Conservation (phyloP, 2,329 filamentous ascomycete species). For the Aspergillus arachidicola region DNA sequence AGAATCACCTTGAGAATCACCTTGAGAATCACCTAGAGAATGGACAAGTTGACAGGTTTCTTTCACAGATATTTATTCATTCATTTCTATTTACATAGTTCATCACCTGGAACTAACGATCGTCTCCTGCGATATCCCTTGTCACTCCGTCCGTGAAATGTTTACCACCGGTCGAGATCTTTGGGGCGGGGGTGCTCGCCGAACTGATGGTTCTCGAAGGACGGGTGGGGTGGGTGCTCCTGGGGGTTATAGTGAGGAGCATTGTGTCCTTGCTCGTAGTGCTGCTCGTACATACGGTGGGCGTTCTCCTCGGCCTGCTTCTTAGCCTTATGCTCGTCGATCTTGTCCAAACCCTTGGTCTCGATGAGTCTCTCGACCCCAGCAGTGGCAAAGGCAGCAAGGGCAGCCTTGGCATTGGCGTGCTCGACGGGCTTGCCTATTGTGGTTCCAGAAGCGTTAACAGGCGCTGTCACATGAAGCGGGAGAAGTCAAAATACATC, state of each 20-base stretch:
- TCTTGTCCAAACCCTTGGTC: constrained; percentile 66
- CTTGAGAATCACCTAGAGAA: background rate
- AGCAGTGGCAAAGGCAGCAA: constrained; percentile 68
- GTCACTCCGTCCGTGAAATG: background rate
- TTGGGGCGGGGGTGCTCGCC: no score
- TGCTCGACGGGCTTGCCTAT: constrained; percentile 50
- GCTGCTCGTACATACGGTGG: constrained; percentile 63
- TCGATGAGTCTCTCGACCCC: constrained; percentile 77
- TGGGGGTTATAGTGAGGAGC: constrained; percentile 58
- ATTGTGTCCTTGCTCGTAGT: constrained; percentile 54
- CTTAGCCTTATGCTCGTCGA: constrained; percentile 52
- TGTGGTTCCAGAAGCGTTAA: background rate
- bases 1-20: background rate
- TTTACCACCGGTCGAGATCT: constrained; percentile 24
- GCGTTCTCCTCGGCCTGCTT: constrained; percentile 56
- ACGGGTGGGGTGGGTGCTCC: constrained; percentile 34
- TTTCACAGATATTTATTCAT: background rate
- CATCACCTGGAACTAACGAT: constrained; percentile 1
- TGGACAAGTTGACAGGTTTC: background rate
- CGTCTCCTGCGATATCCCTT: background rate
- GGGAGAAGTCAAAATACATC: no score
- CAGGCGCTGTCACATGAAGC: background rate
- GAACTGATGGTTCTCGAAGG: constrained; percentile 17
- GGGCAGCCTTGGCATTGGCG: no score
- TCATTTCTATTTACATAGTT: constrained; percentile 9